Base-by-base conservation (phyloP, 257 asterid species). In the Jacaranda mimosifolia region DNA sequence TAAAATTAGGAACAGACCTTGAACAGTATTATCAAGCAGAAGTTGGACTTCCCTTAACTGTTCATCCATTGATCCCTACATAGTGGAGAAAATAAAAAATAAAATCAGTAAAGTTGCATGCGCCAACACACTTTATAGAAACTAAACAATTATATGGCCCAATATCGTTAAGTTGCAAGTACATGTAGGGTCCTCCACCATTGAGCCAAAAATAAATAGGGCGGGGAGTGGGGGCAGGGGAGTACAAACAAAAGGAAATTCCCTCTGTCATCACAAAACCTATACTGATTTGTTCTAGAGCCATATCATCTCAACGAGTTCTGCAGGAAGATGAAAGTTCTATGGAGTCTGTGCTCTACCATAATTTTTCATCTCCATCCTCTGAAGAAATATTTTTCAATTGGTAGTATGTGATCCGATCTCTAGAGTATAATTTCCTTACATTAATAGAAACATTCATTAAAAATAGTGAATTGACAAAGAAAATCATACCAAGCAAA, bases 11-110 rank as follows among this genome's bases (percentile, higher is more conserved):
- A 79, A 70, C 87, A 73, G 67, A 95, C 99, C 99, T 93, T 93
- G 96, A 73, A 87, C 85, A 6, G 97, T 93, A 83, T 91, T 93
- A 75, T 93, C 98, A 68, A 89, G 88, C 82, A 96, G 91, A 82
- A 84, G 83, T 76, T 93, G 90, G 49, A 86, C 81, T 76, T 91
- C 97, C 77, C 79, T 86, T 40, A 81, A 84, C 68, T 79, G 89
- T 66, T 86, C 88, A 70, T 91, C 92, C 87, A 89, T 45, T 83
- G 68, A 79, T 56, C 86, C 97, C 99, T 95, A 73, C 89, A 84
- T 32, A 57, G 65, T 18, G 52, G 76, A 81, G 42, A 72, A 43
- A 69, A 53, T 49, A 42, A 65, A 62, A 35, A 53, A 53, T 40
- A 46, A 55, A 70, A 70, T 73, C 39, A 45, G 73, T 57, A 79